Evolutionary conservation across 306 rosid species (phyloP), one percentile per base, ranked within the genome.

Genomic region (Quercus berberidifolia): DNA sequence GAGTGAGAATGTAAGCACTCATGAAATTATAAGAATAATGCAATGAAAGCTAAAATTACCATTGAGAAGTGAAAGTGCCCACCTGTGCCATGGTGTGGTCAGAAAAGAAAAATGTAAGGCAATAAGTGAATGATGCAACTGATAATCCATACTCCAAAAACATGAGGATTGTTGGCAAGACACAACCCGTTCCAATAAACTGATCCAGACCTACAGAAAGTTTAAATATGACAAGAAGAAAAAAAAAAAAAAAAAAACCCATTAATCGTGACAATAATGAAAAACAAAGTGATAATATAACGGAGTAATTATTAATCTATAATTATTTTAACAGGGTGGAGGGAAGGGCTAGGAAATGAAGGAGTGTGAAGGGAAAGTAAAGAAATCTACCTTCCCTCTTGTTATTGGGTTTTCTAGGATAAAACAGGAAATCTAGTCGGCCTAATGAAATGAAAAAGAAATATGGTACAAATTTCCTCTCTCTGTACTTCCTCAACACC

Each of bases 81-180:
- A 94, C 99, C 97, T 92, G 99, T 62, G 99, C 99, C 91, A 94
- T 80, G 69, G 85, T 91, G 83, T 91, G 99, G 82, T 95, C 96
- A 55, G 86, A 81, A 87, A 95, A 91, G 93, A 89, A 92, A 86
- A 94, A 91, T 51, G 99, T 90, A 81, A 95, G 98, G 87, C 98
- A 92, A 81, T 95, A 92, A 19, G 98, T 95, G 58, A 97, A 90
- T 46, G 99, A 95, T 64, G 99, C 97, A 74, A 85, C 84, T 69
- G 98, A 95, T n/a, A 92, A 83, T 72, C 99, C 99, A 81, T 95
- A 92, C 80, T 88, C 96, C 87, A 92, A 82, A 76, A 92, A 88
- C 91, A 95, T 76, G 81, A 91, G 28, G 69, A 88, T 80, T 4
- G 96, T 95, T 31, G 92, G 90, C 76, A 88, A 77, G 81, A 95